Evolutionary conservation across 2,329 filamentous ascomycete species (phyloP), one percentile per base, ranked within the genome.

Genomic region (Neurospora sp.): DNA sequence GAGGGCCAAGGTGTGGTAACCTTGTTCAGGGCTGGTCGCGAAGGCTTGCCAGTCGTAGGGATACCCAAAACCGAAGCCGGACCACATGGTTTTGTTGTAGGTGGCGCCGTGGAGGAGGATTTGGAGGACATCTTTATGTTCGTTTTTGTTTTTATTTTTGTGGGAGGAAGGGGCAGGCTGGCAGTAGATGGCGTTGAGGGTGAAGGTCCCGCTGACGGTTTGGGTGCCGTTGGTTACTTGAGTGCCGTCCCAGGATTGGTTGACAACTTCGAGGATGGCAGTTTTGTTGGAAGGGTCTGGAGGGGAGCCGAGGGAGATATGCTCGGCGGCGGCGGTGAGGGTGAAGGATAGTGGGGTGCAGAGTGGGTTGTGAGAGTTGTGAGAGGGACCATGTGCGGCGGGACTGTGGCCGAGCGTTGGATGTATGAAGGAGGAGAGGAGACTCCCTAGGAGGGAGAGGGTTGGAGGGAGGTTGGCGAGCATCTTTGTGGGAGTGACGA

Each of bases 21-120:
- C 72, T 33, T 33, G 33, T 7, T 7, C 5, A 13, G 71, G 68
- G 1, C 33, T 1, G 46, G 69, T 72, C 23, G 72, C 73, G 15
- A 38, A 67, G 8, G 38, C 9, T 33, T 72, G 70, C 72, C 72
- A 74, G 68, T 72, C 46, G 66, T 73, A 73, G 11, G 62, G 10
- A 40, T 43, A 28, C 46, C 23, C 58, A 66, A 72, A 72, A 2
- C 72, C 73, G 23, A 39, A 28, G 13, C 72, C 71, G 3, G 69
- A 68, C 73, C 73, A 74, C 39, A 71, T 71, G 5, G 58, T 43
- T 42, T 72, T 71, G 68, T 71, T 71, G 68, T 73, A 72, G 23
- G 69, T 73, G 52, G 71, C 70, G 43, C 73, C 73, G 38, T 74
- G 72, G 43, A 74, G 66, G n/a, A 74, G 66, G 39, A 74, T 67